A percentile compares a stretch with the other conserved stretches of the same genome.
Evolutionary conservation across 2,329 filamentous ascomycete genomes (phyloP).

Genomic region (Sporothrix dimorphospora): DNA sequence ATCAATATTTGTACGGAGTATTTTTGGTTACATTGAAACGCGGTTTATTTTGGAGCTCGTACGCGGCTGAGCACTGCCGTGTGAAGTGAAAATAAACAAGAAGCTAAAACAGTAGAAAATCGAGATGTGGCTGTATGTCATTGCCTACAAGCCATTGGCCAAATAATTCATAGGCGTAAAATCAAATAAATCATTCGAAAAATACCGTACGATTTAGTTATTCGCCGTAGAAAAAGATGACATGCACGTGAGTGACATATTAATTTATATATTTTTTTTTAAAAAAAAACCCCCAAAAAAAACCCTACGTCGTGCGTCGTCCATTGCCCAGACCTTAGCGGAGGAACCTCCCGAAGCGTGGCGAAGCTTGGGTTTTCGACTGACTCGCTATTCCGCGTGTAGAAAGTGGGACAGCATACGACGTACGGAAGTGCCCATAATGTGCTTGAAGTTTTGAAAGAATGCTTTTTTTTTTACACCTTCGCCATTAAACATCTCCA

Average conservation of each 20-base stretch:
- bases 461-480: conserved; percentile 16
- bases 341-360: neutral
- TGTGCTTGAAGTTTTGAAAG: too few relatives aligned
- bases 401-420: neutral
- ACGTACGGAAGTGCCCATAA: neutral
- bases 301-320: neutral
- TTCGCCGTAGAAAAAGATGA: too few relatives aligned
- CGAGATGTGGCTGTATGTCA: neutral
- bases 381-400: neutral
- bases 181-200: too few relatives aligned
- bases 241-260: neutral
- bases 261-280: too few relatives aligned
- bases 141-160: neutral
- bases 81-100: too few relatives aligned
- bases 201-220: too few relatives aligned
- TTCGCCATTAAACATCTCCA: conserved; percentile 32
- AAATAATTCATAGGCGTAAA: too few relatives aligned
- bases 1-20: neutral
- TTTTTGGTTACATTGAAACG: neutral
- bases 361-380: neutral
- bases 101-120: neutral
- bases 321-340: neutral
- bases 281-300: too few relatives aligned
- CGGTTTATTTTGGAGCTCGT: neutral
- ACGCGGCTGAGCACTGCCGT: too few relatives aligned